phyloP scores from a whole-genome alignment of 306 rosid genomes.

The Medicago lupulina region DNA sequence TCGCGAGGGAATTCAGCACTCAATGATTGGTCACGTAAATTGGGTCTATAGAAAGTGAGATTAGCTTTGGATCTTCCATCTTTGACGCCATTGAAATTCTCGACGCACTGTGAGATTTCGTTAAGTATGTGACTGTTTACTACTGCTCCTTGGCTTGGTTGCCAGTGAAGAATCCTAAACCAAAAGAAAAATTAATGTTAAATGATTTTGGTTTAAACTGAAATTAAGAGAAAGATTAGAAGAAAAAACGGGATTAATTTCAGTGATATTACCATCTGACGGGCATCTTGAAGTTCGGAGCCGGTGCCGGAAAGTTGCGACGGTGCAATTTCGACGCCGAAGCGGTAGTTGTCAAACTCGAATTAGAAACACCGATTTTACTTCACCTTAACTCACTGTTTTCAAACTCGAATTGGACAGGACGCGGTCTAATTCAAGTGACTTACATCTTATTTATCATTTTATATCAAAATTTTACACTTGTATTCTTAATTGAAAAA shows the following conservation, averaged over 20 bases:
- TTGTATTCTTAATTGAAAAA: too few relatives aligned
- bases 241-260: background rate
- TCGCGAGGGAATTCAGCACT: slow-evolving; percentile 75
- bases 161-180: slow-evolving; percentile 87
- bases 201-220: background rate
- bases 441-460: too few relatives aligned
- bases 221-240: background rate
- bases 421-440: too few relatives aligned
- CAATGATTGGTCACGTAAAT: slow-evolving; percentile 64
- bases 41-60: slow-evolving; percentile 85
- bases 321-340: too few relatives aligned
- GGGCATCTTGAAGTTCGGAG: background rate
- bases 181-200: background rate
- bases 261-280: background rate
- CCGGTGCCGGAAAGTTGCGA: background rate
- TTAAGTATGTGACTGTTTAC: slow-evolving; percentile 79
- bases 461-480: too few relatives aligned
- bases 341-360: too few relatives aligned
- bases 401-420: too few relatives aligned
- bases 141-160: slow-evolving; percentile 71
- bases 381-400: background rate
- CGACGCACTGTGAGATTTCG: slow-evolving; percentile 88
- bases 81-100: slow-evolving; percentile 80
- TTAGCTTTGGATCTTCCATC: slow-evolving; percentile 87
- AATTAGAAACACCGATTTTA: too few relatives aligned